These are phyloP conservation scores for Elsinoe ampelina DNA, from an alignment of 2,329 filamentous ascomycete genomes.

Conservation along the genomic window DNA sequence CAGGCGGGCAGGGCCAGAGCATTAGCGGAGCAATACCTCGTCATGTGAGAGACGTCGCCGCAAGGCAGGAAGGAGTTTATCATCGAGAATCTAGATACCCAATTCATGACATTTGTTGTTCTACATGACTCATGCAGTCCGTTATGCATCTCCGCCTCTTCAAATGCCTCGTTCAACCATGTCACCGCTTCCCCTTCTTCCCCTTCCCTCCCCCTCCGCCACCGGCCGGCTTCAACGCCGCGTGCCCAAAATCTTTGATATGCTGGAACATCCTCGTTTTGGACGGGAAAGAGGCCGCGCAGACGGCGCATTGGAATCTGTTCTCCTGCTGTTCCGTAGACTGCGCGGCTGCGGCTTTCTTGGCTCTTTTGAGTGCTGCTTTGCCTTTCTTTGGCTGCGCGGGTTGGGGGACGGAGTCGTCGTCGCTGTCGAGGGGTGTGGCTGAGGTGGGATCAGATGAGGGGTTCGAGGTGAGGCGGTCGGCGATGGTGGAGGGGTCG, in stretches of 20 bases:
- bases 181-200: slow-evolving; percentile 24
- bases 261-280: slow-evolving; percentile 66
- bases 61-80: not conserved
- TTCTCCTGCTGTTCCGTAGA: slow-evolving; percentile 23
- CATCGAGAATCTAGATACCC: not conserved
- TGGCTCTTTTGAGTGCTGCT: slow-evolving; percentile 38
- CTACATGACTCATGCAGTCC: not conserved
- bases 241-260: slow-evolving; percentile 57
- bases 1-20: slow-evolving; percentile 37
- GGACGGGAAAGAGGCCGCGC: slow-evolving; percentile 67
- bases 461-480: slow-evolving; percentile 24
- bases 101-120: slow-evolving; percentile 1
- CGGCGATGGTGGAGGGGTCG: slow-evolving; percentile 32
- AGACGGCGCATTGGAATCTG: slow-evolving; percentile 65
- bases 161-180: not conserved
- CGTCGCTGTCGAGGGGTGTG: not conserved
- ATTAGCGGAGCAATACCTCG: slow-evolving; percentile 50
- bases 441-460: not conserved
- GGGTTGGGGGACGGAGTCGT: not conserved
- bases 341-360: slow-evolving; percentile 35
- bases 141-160: too few relatives aligned
- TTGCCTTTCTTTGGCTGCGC: slow-evolving; percentile 34
- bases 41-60: slow-evolving; percentile 28
- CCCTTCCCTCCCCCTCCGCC: slow-evolving; percentile 21
- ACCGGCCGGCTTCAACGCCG: slow-evolving; percentile 35